Conservation (phyloP, 257 asterid species). For the Solanum sejunctum region DNA sequence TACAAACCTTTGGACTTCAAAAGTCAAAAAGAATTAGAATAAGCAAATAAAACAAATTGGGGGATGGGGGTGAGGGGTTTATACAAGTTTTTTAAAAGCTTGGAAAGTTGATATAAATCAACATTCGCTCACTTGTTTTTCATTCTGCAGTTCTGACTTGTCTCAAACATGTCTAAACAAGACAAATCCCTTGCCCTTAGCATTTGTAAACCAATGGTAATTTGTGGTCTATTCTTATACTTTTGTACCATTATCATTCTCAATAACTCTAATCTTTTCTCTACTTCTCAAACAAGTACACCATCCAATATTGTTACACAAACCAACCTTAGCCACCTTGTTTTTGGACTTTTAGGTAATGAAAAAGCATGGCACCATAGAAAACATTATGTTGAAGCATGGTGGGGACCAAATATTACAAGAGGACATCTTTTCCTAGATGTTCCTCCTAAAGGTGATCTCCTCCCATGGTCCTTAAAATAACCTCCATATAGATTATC, state of each 20-base stretch:
- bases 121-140: background rate
- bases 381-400: conserved; percentile 12
- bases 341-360: conserved; percentile 15
- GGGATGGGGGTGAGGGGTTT: background rate
- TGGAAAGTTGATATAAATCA: background rate
- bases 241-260: background rate
- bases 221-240: background rate
- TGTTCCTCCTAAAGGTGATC: conserved; percentile 4
- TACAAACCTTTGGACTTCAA: background rate
- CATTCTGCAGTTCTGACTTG: background rate
- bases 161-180: background rate
- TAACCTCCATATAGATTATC: conserved; percentile 12
- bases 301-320: background rate
- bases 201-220: background rate
- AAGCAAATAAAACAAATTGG: background rate
- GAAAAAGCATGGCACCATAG: conserved; percentile 8
- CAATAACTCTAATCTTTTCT: background rate
- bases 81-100: too few species aligned
- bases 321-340: background rate
- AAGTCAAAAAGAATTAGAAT: background rate
- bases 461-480: conserved; percentile 13
- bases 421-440: conserved; percentile 17
- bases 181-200: background rate
- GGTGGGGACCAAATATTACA: conserved; percentile 20
- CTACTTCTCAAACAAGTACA: background rate